Conservation (phyloP, 1,284 basidiomycete genomes). For the Rhodotorula mucilaginosa region DNA sequence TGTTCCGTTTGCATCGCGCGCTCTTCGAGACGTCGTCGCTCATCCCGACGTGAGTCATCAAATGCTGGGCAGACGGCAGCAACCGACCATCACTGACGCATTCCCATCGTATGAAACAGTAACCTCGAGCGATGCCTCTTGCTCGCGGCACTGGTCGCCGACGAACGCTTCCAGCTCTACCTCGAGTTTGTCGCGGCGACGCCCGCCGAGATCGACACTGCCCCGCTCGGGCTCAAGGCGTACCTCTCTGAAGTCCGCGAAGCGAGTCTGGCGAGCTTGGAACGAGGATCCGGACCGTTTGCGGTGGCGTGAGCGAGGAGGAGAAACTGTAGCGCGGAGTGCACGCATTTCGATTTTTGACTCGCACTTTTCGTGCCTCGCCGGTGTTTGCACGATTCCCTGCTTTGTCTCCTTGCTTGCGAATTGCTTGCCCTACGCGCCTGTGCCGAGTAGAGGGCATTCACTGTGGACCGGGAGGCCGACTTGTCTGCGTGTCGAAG, state of each 20-base stretch:
- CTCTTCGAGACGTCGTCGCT: slow-evolving; percentile 65
- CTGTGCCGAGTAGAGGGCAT: too few relatives aligned
- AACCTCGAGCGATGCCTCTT: slow-evolving; percentile 76
- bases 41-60: slow-evolving; percentile 65
- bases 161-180: slow-evolving; percentile 81
- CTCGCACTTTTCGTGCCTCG: not conserved
- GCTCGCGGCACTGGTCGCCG: slow-evolving; percentile 79
- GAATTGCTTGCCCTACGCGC: too few relatives aligned
- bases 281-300: slow-evolving; percentile 56
- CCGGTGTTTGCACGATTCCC: not conserved
- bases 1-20: slow-evolving; percentile 76
- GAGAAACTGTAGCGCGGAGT: not conserved
- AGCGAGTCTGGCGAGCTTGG: slow-evolving; percentile 67
- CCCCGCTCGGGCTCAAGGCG: slow-evolving; percentile 57
- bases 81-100: not conserved
- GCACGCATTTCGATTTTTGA: not conserved
- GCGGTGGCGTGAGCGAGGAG: not conserved
- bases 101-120: slow-evolving; percentile 51
- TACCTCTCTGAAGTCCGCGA: slow-evolving; percentile 70
- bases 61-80: not conserved
- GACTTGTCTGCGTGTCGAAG: too few relatives aligned
- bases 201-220: slow-evolving; percentile 44
- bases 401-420: not conserved
- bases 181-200: slow-evolving; percentile 73
- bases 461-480: too few relatives aligned